phyloP scores from a whole-genome alignment of 805 yeast species.

The Lachancea kluyveri region DNA sequence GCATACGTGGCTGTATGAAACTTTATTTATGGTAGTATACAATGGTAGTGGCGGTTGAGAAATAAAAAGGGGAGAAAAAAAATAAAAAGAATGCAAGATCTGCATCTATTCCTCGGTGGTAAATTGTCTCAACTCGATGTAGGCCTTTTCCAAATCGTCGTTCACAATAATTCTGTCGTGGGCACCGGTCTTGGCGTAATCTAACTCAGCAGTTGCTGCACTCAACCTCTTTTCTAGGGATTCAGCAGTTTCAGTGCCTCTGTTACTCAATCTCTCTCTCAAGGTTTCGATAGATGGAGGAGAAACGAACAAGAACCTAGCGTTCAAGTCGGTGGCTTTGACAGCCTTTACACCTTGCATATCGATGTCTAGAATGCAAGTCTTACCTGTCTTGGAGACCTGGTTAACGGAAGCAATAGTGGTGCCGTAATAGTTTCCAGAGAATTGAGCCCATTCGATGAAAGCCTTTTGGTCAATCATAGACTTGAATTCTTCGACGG shows the following conservation, averaged over 20 bases:
- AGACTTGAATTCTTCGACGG: slow-evolving; percentile 72
- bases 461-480: slow-evolving; percentile 71
- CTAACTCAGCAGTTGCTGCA: slow-evolving; percentile 87
- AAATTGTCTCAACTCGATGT: slow-evolving; percentile 70
- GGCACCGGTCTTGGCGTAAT: slow-evolving; percentile 82
- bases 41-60: too few species aligned
- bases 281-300: slow-evolving; percentile 88
- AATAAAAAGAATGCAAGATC: not conserved
- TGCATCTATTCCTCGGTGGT: slow-evolving; percentile 35
- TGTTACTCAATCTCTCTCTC: slow-evolving; percentile 65
- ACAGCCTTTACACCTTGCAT: slow-evolving; percentile 98
- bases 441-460: slow-evolving; percentile 97
- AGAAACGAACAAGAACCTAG: slow-evolving; percentile 79
- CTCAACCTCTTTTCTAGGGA: slow-evolving; percentile 74
- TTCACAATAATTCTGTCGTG: slow-evolving; percentile 87
- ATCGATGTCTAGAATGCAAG: slow-evolving; percentile 93
- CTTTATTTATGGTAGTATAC: too few species aligned
- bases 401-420: slow-evolving; percentile 75
- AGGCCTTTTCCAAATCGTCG: slow-evolving; percentile 87
- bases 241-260: slow-evolving; percentile 95
- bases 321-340: slow-evolving; percentile 73
- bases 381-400: slow-evolving; percentile 49
- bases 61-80: not conserved
- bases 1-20: too few species aligned
- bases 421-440: slow-evolving; percentile 97